phyloP scores from a whole-genome alignment of 768 basidiomycete genomes.

The Agaricus sinodeliciosus region DNA sequence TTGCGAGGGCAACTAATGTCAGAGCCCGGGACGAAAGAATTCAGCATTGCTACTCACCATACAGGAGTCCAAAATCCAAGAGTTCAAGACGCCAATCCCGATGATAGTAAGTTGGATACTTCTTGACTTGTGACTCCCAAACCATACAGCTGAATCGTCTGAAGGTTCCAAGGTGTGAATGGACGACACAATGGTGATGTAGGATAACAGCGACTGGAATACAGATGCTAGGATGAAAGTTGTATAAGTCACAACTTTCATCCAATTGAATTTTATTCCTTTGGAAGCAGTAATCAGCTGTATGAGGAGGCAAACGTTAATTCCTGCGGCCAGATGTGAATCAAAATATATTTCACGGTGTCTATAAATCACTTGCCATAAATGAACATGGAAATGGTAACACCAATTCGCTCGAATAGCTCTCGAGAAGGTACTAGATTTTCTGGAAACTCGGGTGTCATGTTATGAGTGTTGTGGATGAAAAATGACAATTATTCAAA shows the following conservation, averaged over 20 bases:
- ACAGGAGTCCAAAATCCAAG: not conserved
- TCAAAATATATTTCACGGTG: not conserved
- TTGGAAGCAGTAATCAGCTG: not conserved
- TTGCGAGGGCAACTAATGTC: too few relatives aligned
- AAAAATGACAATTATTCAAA: too few relatives aligned
- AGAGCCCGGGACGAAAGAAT: too few relatives aligned
- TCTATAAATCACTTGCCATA: not conserved
- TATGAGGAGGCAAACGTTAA: not conserved
- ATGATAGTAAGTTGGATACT: not conserved
- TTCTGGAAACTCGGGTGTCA: too few relatives aligned
- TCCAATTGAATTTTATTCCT: not conserved
- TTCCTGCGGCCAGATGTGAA: not conserved
- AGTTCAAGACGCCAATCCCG: not conserved
- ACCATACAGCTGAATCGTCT: not conserved
- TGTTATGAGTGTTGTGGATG: too few relatives aligned
- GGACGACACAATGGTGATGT: not conserved
- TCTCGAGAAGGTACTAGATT: not conserved
- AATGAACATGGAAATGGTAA: not conserved
- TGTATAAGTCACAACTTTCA: not conserved
- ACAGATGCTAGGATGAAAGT: not conserved
- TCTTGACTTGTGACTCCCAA: not conserved
- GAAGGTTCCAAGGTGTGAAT: not conserved
- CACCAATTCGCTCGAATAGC: not conserved
- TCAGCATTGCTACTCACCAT: not conserved
- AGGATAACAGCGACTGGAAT: not conserved